Conservation (phyloP, 805 yeast species). For the Nakazawaea populi region DNA sequence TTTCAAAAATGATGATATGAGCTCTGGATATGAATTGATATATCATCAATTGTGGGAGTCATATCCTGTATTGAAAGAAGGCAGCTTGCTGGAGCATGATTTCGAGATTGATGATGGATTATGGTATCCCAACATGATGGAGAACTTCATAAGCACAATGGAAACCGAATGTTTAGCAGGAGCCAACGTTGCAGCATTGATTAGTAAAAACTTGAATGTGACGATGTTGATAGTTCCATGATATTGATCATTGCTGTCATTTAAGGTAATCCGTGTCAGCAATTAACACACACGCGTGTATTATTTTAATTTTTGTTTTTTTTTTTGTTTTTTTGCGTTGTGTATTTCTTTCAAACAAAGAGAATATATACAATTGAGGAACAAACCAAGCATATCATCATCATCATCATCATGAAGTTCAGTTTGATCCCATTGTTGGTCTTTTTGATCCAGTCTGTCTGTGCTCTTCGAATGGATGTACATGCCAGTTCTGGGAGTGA, state of each 20-base stretch:
- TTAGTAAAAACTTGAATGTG: conserved; percentile 23
- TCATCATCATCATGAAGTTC: neutral
- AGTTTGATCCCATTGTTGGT: neutral
- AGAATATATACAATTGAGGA: neutral
- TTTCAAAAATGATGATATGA: neutral
- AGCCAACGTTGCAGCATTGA: conserved; percentile 40
- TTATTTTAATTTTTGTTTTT: neutral
- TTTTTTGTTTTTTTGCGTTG: neutral
- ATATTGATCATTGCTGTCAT: neutral
- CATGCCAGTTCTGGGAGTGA: neutral
- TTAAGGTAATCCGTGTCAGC: neutral
- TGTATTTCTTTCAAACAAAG: neutral
- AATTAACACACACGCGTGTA: neutral
- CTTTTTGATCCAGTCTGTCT: neutral
- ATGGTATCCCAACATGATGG: conserved; percentile 41
- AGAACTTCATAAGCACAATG: conserved; percentile 43
- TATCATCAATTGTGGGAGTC: conserved; percentile 35
- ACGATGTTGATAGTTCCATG: conserved; percentile 18
- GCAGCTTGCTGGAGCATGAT: conserved; percentile 17
- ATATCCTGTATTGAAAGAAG: conserved; percentile 35
- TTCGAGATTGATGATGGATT: conserved; percentile 26
- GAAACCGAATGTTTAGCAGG: conserved; percentile 46
- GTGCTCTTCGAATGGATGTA: conserved; percentile 7
- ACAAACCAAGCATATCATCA: neutral
- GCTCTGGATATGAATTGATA: conserved; percentile 14